phyloP scores from a whole-genome alignment of 1,284 basidiomycete species.

The Neotropicomus parvogracilis region DNA sequence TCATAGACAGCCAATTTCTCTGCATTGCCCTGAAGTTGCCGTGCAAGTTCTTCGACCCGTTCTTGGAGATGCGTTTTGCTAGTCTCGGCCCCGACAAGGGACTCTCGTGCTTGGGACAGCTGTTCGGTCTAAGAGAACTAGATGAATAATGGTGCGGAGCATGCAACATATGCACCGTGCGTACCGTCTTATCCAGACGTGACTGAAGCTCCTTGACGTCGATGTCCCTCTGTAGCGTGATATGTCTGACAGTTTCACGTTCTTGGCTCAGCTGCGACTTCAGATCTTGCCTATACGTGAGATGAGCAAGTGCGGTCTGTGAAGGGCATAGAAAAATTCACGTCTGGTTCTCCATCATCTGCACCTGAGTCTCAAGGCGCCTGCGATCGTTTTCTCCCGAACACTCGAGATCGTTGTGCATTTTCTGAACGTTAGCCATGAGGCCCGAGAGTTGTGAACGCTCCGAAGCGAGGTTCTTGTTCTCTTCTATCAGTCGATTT shows the following conservation, averaged over 20 bases:
- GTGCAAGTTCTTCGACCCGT: conserved; percentile 67
- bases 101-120: conserved; percentile 67
- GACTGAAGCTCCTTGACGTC: conserved; percentile 74
- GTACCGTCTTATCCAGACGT: conserved; percentile 68
- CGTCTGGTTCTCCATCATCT: conserved; percentile 76
- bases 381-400: conserved; percentile 77
- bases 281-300: conserved; percentile 61
- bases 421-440: conserved; percentile 83
- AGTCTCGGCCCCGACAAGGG: conserved; percentile 72
- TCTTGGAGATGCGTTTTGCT: conserved; percentile 79
- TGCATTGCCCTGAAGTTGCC: conserved; percentile 70
- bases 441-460: conserved; percentile 82
- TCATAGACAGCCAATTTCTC: conserved; percentile 89
- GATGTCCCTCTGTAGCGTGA: conserved; percentile 75
- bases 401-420: conserved; percentile 84
- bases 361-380: conserved; percentile 76
- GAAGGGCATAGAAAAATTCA: conserved; percentile 37
- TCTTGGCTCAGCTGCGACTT: conserved; percentile 75
- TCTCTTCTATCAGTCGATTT: conserved; percentile 79
- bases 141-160: conserved; percentile 10
- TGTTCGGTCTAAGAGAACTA: conserved; percentile 51
- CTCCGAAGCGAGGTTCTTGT: conserved; percentile 74
- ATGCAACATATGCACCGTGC: conserved; percentile 20
- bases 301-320: neutral
- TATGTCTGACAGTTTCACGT: conserved; percentile 70